A percentile compares a stretch with the other conserved stretches of the same genome.
Conservation (phyloP, 1,284 basidiomycete genomes). For the Heterobasidion parviporum region DNA sequence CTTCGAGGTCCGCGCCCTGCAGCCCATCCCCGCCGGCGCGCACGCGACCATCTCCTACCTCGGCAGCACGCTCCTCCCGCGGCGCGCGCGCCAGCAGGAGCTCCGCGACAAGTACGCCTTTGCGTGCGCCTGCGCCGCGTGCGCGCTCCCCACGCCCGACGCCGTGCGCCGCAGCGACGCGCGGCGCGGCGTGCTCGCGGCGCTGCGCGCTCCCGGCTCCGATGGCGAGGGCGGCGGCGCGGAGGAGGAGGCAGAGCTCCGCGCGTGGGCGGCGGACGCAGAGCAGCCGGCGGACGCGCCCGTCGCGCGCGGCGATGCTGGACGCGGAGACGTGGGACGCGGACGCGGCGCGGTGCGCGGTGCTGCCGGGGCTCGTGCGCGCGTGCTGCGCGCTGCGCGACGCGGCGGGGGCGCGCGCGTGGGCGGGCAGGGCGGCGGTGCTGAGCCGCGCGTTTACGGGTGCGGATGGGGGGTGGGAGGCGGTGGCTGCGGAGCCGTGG, state of each 20-base stretch:
- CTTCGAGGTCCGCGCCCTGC: constrained; percentile 11
- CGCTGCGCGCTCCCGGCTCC: not conserved
- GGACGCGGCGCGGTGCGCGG: constrained; percentile 8
- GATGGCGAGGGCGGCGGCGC: not conserved
- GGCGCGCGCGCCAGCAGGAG: constrained; percentile 4
- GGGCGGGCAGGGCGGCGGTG: constrained; percentile 7
- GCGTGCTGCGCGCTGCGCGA: constrained; percentile 13
- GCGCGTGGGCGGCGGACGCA: constrained; percentile 6
- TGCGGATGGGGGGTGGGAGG: constrained; percentile 10
- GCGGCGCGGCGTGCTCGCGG: constrained; percentile 9
- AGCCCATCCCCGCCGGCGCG: constrained; percentile 10
- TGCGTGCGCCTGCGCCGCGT: constrained; percentile 11
- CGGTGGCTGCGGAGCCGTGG: constrained; percentile 9
- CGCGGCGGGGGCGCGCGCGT: constrained; percentile 7
- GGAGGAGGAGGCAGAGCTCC: constrained; percentile 8
- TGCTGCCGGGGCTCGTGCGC: constrained; percentile 9
- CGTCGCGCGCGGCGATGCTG: not conserved
- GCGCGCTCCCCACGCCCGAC: constrained; percentile 7
- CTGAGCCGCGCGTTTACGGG: constrained; percentile 4
- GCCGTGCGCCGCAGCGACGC: constrained; percentile 7
- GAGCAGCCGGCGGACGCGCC: constrained; percentile 3
- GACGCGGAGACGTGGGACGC: constrained; percentile 10
- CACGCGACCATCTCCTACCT: constrained; percentile 13
- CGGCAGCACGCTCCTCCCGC: constrained; percentile 1
- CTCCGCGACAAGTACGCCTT: constrained; percentile 11